Base-by-base conservation (phyloP, 176 grass and related monocot species). In the Elaeis guineensis region DNA sequence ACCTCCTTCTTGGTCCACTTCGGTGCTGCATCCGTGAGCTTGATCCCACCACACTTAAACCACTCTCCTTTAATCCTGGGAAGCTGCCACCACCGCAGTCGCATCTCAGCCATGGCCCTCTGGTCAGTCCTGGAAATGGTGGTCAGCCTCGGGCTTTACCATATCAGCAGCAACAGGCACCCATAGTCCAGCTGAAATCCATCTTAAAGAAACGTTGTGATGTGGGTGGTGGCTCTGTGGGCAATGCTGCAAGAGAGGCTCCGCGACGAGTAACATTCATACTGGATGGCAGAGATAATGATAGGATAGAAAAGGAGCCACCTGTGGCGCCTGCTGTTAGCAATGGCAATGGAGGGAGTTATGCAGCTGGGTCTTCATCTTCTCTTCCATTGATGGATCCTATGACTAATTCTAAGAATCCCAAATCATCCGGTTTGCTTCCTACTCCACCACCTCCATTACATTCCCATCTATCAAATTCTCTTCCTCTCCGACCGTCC, bases 121-220 rank as follows among this genome's bases (percentile, higher is more conserved):
- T 78, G 8, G 75, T 84, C 64, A 67, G 87, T 67, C 79, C 80
- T 0, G 77, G 83, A 29, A 78, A 26, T 5, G 68, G 44, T 5
- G 21, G 15, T 3, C 50, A 77, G 57, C 65, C 73, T 21, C 74
- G 71, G 66, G 72, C 81, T 3, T 12, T 49, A 44, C 79, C 74
- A 19, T 22, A 51, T 52, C 87, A 72, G 4, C 16, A 35, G 32
- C 32, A 7, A 35, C 32, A 1, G 32, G 32, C 66, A 4, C 8
- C 64, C 54, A 6, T 49, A 5, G 76, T 65, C 14, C 73, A 49
- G 51, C 81, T 82, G 6, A 91, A 89, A 75, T 92, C 87, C 3
- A 91, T 90, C 53, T 72, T 91, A 7, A 98, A 98, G 69, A 88
- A 88, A 73, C 72, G 67, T 54, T 64, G 28, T 15, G 81, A 88